phyloP scores from a whole-genome alignment of 1,284 basidiomycete species.

The Pterula multifida region DNA sequence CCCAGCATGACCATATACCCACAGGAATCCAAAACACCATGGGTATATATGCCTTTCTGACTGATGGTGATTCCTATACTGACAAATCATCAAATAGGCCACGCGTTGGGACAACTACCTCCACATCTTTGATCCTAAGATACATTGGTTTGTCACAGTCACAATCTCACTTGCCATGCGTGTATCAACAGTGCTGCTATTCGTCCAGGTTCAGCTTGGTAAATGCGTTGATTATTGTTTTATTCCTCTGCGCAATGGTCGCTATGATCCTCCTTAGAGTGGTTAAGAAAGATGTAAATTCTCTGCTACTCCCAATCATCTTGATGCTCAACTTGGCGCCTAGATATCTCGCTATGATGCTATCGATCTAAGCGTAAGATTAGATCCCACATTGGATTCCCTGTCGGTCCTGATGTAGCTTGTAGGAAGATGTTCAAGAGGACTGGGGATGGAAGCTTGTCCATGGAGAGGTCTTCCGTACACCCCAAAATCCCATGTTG shows the following conservation, averaged over 20 bases:
- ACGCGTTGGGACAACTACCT: constrained; percentile 96
- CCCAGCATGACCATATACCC: constrained; percentile 1
- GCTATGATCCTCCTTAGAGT: constrained; percentile 82
- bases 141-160: constrained; percentile 46
- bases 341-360: constrained; percentile 95
- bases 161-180: neutral
- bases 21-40: constrained; percentile 75
- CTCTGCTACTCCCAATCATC: constrained; percentile 24
- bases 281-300: constrained; percentile 77
- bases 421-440: constrained; percentile 89
- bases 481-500: constrained; percentile 69
- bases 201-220: constrained; percentile 70
- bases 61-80: neutral
- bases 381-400: neutral
- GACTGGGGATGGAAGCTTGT: constrained; percentile 98
- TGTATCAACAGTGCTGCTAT: neutral
- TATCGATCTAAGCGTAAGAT: constrained; percentile 74
- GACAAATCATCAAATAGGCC: constrained; percentile 37
- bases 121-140: constrained; percentile 67
- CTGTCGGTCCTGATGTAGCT: neutral
- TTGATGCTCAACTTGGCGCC: constrained; percentile 26
- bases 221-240: constrained; percentile 85
- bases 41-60: constrained; percentile 36
- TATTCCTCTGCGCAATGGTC: constrained; percentile 91
- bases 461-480: constrained; percentile 92